Evolutionary conservation across 2,329 filamentous ascomycete genomes (phyloP), one percentile per base, ranked within the genome.

Genomic region (Aspergillus sclerotialis): DNA sequence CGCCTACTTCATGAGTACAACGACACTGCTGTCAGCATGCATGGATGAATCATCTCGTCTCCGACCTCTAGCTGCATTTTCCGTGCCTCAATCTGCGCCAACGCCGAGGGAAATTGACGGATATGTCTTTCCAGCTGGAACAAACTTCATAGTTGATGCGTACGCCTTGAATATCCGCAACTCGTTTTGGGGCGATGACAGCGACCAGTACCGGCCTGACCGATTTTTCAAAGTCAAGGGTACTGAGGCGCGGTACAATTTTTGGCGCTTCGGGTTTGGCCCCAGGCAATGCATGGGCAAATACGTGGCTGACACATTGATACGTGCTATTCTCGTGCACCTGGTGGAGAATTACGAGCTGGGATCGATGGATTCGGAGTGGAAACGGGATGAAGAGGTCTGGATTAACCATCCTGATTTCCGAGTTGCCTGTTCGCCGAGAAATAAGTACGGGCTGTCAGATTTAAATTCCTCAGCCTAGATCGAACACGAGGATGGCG

Each of bases 211-310:
- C 39, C 52, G 58, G 0, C 66, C 65, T 1, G 36, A 44, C 3
- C 39, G 49, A 11, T 52, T 52, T 19, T 9, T 42, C 6, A 35
- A 39, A 30, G 24, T 32, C 13, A 37, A 23, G 19, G 7, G 10
- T 7, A 32, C 28, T 3, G 30, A 39, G 11, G 9, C 17, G 7
- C 41, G 66, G 8, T 69, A 68, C 42, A 41, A 55, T 3, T 61
- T 57, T 29, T 69, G 65, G 66, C 50, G 65, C 3, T 70, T 67
- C 44, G 67, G 66, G 0, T 69, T 69, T 38, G 66, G 66, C 1
- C 63, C 65, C 0, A 44, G 65, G 17, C 55, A 63, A 36, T 70
- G 67, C 36, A 39, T 70, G 45, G 67, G 66, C 0, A 64, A 61
- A 40, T 57, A 61, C 38, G 42, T 65, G 1, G 61, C 56, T 3